A percentile compares a stretch with the other conserved stretches of the same genome.
Conservation (phyloP, 768 basidiomycete species). For the Imleria badia region DNA sequence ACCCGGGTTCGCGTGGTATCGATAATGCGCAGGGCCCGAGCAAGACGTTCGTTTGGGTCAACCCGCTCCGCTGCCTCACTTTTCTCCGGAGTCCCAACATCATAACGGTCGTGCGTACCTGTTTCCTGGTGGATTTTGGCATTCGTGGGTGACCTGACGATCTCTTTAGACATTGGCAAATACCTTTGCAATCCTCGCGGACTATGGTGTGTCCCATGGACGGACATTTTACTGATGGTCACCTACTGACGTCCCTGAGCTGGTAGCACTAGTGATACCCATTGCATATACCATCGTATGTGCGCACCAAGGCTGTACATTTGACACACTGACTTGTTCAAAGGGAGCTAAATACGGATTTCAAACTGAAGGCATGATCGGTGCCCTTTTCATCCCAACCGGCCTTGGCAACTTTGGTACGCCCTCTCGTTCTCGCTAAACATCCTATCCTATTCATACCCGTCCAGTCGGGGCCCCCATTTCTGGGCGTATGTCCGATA, state of each 20-base stretch:
- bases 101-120: constrained; percentile 46
- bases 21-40: constrained; percentile 39
- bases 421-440: not conserved
- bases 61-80: constrained; percentile 52
- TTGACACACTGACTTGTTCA: not conserved
- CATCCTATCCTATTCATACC: not conserved
- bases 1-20: constrained; percentile 55
- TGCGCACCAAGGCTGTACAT: not conserved
- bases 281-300: constrained; percentile 66
- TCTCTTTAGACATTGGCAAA: constrained; percentile 43
- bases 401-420: constrained; percentile 26
- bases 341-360: constrained; percentile 46
- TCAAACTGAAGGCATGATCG: constrained; percentile 20
- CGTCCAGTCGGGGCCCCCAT: constrained; percentile 56
- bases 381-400: constrained; percentile 24
- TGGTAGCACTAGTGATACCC: constrained; percentile 50
- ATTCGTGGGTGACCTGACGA: not conserved
- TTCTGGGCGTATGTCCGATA: constrained; percentile 59
- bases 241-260: not conserved
- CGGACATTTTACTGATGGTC: not conserved
- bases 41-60: constrained; percentile 46
- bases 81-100: constrained; percentile 62
- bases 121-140: not conserved
- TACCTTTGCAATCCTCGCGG: constrained; percentile 24
- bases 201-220: constrained; percentile 33